Percentiles rank a stretch among this genome's conserved stretches.
Conservation (phyloP, 2,329 filamentous ascomycete genomes). For the Ceratocystiopsis minuta region DNA sequence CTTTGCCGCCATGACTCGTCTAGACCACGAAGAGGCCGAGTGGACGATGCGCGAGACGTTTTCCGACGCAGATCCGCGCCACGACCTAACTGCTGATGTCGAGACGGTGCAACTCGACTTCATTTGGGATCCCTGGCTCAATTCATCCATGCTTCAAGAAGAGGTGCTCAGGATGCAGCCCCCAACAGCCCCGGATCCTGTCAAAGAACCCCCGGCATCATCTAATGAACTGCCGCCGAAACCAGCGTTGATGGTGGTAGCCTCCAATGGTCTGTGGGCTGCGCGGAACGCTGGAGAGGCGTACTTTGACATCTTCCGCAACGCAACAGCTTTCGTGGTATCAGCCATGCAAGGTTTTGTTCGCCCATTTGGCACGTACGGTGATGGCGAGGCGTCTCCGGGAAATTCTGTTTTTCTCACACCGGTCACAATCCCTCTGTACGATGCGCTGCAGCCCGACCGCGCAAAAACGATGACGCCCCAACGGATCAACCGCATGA, state of each 20-base stretch:
- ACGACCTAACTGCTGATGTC: slow-evolving; percentile 24
- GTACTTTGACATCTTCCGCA: slow-evolving; percentile 26
- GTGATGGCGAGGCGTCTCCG: not conserved
- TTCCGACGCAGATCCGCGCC: slow-evolving; percentile 21
- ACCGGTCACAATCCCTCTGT: slow-evolving; percentile 24
- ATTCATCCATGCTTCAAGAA: slow-evolving; percentile 25
- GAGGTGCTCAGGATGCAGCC: slow-evolving; percentile 21
- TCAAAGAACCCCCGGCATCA: slow-evolving; percentile 2
- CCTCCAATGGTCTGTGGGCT: slow-evolving; percentile 36
- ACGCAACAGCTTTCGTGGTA: slow-evolving; percentile 26
- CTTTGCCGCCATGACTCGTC: slow-evolving; percentile 33
- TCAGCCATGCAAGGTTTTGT: not conserved
- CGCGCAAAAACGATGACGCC: slow-evolving; percentile 26
- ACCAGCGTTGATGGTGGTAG: slow-evolving; percentile 31
- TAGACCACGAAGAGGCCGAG: slow-evolving; percentile 23
- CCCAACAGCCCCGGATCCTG: not conserved
- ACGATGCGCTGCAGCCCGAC: slow-evolving; percentile 22
- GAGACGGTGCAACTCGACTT: slow-evolving; percentile 32
- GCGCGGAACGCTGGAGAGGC: slow-evolving; percentile 29
- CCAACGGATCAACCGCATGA: slow-evolving; percentile 32
- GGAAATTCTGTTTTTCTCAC: slow-evolving; percentile 13
- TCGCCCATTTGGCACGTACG: not conserved
- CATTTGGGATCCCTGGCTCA: slow-evolving; percentile 45
- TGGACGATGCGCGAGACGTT: slow-evolving; percentile 17
- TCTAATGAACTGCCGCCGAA: slow-evolving; percentile 11